phyloP scores from a whole-genome alignment of 805 yeast genomes.

The Sugiyamaella chiloensis region DNA sequence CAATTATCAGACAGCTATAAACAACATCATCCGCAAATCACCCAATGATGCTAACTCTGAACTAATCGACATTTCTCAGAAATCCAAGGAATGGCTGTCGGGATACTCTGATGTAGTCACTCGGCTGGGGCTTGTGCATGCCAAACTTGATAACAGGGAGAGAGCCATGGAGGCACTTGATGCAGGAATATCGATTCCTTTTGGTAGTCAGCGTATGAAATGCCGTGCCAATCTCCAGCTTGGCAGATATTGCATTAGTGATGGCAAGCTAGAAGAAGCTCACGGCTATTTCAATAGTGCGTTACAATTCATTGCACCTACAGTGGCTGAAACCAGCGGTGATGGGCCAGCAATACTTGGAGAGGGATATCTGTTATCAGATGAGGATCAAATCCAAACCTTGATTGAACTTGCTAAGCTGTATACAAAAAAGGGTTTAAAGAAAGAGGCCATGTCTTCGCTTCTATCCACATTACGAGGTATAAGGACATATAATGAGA shows the following conservation, averaged over 20 bases:
- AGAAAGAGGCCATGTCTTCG: conserved; percentile 24
- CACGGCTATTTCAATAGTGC: conserved; percentile 8
- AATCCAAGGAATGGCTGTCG: conserved; percentile 31
- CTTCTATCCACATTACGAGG: conserved; percentile 26
- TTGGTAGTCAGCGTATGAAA: conserved; percentile 27
- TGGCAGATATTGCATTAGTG: conserved; percentile 8
- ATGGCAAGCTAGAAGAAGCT: conserved; percentile 3
- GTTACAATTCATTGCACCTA: conserved; percentile 9
- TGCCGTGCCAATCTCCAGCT: conserved; percentile 26
- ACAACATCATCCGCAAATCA: conserved; percentile 22
- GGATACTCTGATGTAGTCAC: conserved; percentile 35
- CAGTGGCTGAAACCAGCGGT: background rate
- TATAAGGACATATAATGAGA: conserved; percentile 12
- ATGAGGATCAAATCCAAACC: conserved; percentile 18
- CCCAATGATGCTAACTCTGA: background rate
- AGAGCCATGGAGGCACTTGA: conserved; percentile 28
- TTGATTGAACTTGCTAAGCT: conserved; percentile 25
- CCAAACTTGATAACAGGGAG: conserved; percentile 17
- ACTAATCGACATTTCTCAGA: conserved; percentile 22
- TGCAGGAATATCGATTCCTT: conserved; percentile 28
- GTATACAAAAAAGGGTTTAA: conserved; percentile 15
- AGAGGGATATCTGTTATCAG: conserved; percentile 1
- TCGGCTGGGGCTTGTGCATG: conserved; percentile 29
- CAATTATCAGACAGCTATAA: conserved; percentile 25
- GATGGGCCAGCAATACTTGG: conserved; percentile 5